Conservation (phyloP, 1,139 yeast species). For the Taphrina pruni region DNA sequence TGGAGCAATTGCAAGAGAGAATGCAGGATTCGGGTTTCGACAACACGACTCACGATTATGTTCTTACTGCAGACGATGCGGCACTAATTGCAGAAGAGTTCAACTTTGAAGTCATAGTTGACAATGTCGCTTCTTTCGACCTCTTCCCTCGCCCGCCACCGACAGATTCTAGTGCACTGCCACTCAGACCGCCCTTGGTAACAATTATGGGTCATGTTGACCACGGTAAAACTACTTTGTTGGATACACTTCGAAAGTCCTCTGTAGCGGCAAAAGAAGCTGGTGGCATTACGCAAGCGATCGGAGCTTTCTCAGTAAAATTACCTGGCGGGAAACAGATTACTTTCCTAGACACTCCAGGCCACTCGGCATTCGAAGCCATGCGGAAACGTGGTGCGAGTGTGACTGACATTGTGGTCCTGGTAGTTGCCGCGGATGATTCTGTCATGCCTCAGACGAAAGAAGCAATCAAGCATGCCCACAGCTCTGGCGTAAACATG, state of each 20-base stretch:
- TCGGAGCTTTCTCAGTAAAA: slow-evolving; percentile 90
- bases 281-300: slow-evolving; percentile 98
- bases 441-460: slow-evolving; percentile 97
- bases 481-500: slow-evolving; percentile 79
- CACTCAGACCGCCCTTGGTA: slow-evolving; percentile 87
- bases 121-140: slow-evolving; percentile 68
- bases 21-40: slow-evolving; percentile 77
- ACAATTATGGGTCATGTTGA: slow-evolving; percentile 99
- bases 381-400: slow-evolving; percentile 98
- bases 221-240: slow-evolving; percentile 94
- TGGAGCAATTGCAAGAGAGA: slow-evolving; percentile 62
- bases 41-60: slow-evolving; percentile 71
- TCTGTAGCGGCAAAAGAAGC: slow-evolving; percentile 82
- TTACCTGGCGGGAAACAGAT: slow-evolving; percentile 76
- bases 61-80: slow-evolving; percentile 66
- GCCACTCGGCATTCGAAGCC: slow-evolving; percentile 94
- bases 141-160: slow-evolving; percentile 57
- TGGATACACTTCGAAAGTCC: slow-evolving; percentile 83
- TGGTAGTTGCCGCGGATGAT: slow-evolving; percentile 98
- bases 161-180: slow-evolving; percentile 57
- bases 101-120: slow-evolving; percentile 67
- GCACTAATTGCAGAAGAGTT: slow-evolving; percentile 85
- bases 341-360: slow-evolving; percentile 95
- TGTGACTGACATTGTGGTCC: slow-evolving; percentile 86
- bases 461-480: slow-evolving; percentile 94